Base-by-base conservation (phyloP, 83 land plant species). In the Isoetes engelmannii region DNA sequence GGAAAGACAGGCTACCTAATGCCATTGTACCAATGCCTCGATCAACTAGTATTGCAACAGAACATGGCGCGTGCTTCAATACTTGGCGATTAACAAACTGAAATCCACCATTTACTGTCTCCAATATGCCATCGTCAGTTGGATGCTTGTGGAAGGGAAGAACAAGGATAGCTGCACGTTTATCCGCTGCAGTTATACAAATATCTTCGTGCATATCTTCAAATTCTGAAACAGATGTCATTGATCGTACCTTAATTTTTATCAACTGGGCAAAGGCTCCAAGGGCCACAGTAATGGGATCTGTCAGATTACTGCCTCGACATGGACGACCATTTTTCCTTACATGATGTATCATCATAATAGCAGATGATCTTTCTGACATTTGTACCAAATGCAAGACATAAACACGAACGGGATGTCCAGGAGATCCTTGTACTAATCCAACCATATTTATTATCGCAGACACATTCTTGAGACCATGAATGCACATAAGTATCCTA, bases 61-160 rank as follows among this genome's bases (percentile, higher is more conserved):
- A 51, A 17, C 55, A 51, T 12, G 55, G 55, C 17, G 55, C 55
- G 3, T 51, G 55, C 55, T 51, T 51, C 55, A 51, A 51, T 12
- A 51, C 55, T 12, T 15, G 55, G 13, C 13, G 55, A 51, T 51
- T 51, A 17, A 51, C 55, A 51, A 51, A 12, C 55, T 51, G 55
- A 17, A 51, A 51, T 51, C 55, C 55, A 51, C 15, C 55, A 51
- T 51, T 51, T 15, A 51, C 1, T 12, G 55, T 51, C 17, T 51
- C 55, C 17, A 51, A 51, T 12, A 17, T 51, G 13, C 55, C 55
- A 0, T 51, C 55, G 17, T 12, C 15, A 12, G 13, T 51, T 12
- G 13, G 55, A 1, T 12, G 55, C 55, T 51, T 51, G 55, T 51
- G 55, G 17, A 51, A 51, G 55, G 55, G 55, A 51, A 51, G 55